phyloP scores from a whole-genome alignment of 2,329 filamentous ascomycete genomes.

The Emmonsiellopsis sp. region DNA sequence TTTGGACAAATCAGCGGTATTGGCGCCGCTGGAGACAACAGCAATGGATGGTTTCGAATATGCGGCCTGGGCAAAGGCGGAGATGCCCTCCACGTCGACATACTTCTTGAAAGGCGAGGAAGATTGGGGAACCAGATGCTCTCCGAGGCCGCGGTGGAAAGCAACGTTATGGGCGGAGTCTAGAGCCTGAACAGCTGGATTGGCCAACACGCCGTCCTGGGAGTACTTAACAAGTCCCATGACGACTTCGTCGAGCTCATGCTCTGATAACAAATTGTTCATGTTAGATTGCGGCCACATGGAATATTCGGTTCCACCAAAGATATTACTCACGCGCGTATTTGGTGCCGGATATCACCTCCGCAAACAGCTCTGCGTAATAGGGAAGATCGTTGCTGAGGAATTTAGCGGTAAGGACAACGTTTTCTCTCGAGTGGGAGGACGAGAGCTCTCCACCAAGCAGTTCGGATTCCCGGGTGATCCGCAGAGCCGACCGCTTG shows the following conservation, averaged over 20 bases:
- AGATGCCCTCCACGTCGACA: constrained; percentile 64
- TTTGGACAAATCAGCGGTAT: constrained; percentile 65
- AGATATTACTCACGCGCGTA: constrained; percentile 51
- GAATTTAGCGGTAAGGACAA: constrained; percentile 90
- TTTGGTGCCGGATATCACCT: constrained; percentile 81
- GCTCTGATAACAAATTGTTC: constrained; percentile 44
- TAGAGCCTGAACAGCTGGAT: constrained; percentile 60
- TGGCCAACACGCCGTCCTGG: constrained; percentile 61
- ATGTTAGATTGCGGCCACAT: constrained; percentile 5
- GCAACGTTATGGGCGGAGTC: constrained; percentile 79
- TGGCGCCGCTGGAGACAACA: constrained; percentile 79
- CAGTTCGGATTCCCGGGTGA: constrained; percentile 89
- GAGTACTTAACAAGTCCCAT: constrained; percentile 64
- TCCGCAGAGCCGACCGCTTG: constrained; percentile 81
- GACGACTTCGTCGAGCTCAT: constrained; percentile 87
- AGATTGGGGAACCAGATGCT: constrained; percentile 62
- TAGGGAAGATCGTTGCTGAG: constrained; percentile 92
- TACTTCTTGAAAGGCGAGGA: constrained; percentile 69
- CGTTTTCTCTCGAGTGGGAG: constrained; percentile 85
- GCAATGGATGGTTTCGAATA: constrained; percentile 89
- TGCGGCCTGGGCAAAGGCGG: constrained; percentile 64
- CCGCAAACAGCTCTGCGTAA: constrained; percentile 89
- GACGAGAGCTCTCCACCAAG: constrained; percentile 82
- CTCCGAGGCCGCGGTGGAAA: constrained; percentile 88
- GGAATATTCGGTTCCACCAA: not conserved